Base-by-base conservation (phyloP, 352 stramenopile genomes). In the Pythium angustatum region DNA sequence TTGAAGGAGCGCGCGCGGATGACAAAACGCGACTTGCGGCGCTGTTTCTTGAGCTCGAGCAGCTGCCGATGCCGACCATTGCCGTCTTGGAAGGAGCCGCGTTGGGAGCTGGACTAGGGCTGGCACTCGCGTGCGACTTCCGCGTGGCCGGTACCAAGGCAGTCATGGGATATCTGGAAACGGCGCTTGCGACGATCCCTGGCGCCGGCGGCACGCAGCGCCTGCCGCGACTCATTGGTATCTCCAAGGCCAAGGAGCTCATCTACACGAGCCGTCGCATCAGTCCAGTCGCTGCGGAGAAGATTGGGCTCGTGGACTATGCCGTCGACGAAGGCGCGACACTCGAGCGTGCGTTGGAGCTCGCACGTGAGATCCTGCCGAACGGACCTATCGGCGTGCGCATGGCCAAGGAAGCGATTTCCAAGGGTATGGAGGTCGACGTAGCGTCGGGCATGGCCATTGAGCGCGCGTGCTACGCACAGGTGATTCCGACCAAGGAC, bases 201-300 rank as follows among this genome's bases (percentile, higher is more conserved):
- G 97, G 97, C 10, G 98, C 97, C 55, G 97, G 96, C n/a, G 97
- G 97, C 44, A 99, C 97, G 5, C 97, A 99, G 73, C 97, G 98
- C 31, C 77, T 99, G 27, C 95, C 92, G 2, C 85, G 94, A 51
- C 77, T 99, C 6, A 90, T 99, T 19, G 97, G 97, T 11, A 79
- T 98, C 31, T 79, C 95, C 38, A 41, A 94, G 69, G 94, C 94
- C 11, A 98, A 98, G 69, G 93, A 98, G 64, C 81, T 98, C 30
- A 97, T 98, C 64, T 98, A 94, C 69, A 98, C 92, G 6, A 93
- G 83, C 38, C 80, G 88, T n/a, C 83, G 87, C 30, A 77, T 98
- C 10, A 72, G 75, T 48, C 85, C 85, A 0, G 71, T 83, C 26
- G 69, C 82, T 53, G 94, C 91, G 14, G 78, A 88, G 61, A 79